These are phyloP conservation scores for Scheffersomyces lignosus DNA, from an alignment of 805 yeast genomes.

Conservation along the genomic window DNA sequence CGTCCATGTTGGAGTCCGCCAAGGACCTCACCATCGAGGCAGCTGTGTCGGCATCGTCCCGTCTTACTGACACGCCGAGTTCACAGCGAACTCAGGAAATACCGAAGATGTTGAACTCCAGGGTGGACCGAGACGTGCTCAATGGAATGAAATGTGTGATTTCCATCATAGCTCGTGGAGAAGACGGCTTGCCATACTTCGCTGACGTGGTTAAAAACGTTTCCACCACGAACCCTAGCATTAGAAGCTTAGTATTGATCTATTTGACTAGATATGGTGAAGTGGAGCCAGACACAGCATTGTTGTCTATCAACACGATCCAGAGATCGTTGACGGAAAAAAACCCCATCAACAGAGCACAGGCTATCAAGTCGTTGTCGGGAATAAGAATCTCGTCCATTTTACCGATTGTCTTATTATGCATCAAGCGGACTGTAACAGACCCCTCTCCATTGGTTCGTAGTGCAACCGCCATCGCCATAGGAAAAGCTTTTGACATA, in stretches of 20 bases:
- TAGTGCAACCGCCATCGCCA: constrained; percentile 73
- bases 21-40: constrained; percentile 78
- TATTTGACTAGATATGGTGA: constrained; percentile 79
- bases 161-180: constrained; percentile 40
- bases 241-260: constrained; percentile 73
- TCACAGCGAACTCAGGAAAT: constrained; percentile 67
- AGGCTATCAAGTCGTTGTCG: constrained; percentile 76
- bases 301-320: constrained; percentile 85
- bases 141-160: constrained; percentile 44
- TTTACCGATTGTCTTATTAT: constrained; percentile 72
- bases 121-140: constrained; percentile 54
- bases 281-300: constrained; percentile 82
- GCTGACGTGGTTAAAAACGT: constrained; percentile 90
- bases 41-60: constrained; percentile 73
- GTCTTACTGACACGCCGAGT: constrained; percentile 61
- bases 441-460: constrained; percentile 83
- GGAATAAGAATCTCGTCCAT: constrained; percentile 83
- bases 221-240: constrained; percentile 58
- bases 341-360: constrained; percentile 63
- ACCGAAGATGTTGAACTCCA: constrained; percentile 61
- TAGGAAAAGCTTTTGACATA: constrained; percentile 51
- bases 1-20: constrained; percentile 78
- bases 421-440: constrained; percentile 62
- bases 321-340: constrained; percentile 79
- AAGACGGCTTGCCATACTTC: constrained; percentile 49